Conservation (phyloP, 2,329 filamentous ascomycete genomes). For the Ascochyta clinopodiicola region DNA sequence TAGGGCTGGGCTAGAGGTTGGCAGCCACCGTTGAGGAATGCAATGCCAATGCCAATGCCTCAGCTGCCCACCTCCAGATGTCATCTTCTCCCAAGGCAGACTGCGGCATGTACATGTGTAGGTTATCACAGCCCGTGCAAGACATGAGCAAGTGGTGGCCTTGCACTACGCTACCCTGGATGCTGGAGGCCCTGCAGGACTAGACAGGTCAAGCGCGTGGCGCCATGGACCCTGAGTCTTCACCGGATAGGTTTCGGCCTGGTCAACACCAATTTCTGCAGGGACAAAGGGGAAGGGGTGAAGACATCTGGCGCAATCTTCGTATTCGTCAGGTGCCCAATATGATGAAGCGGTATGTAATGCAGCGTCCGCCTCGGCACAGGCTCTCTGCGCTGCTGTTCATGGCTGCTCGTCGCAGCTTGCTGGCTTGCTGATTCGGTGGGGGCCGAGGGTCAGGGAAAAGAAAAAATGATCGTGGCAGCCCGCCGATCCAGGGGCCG, state of each 20-base stretch:
- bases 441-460: background rate
- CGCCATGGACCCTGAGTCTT: constrained; percentile 4
- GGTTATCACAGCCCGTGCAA: constrained; percentile 1
- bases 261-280: background rate
- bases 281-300: constrained; percentile 7
- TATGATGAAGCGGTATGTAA: background rate
- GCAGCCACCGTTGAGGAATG: constrained; percentile 7
- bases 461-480: background rate
- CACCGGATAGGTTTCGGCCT: constrained; percentile 3
- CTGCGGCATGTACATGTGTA: background rate
- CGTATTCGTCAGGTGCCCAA: constrained; percentile 6
- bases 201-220: constrained; percentile 3
- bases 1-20: background rate
- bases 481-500: constrained; percentile 8
- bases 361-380: constrained; percentile 1
- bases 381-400: background rate
- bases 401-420: background rate
- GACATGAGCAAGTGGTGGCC: background rate
- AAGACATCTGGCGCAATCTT: constrained; percentile 5
- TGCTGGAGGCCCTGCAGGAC: constrained; percentile 8
- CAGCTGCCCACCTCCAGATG: background rate
- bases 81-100: background rate
- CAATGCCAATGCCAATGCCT: background rate
- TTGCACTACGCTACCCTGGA: no score
- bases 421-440: background rate